Evolutionary conservation across 192 early-diverging fungal species (phyloP), one percentile per base, ranked within the genome.

Genomic region (Coemansia furcata): DNA sequence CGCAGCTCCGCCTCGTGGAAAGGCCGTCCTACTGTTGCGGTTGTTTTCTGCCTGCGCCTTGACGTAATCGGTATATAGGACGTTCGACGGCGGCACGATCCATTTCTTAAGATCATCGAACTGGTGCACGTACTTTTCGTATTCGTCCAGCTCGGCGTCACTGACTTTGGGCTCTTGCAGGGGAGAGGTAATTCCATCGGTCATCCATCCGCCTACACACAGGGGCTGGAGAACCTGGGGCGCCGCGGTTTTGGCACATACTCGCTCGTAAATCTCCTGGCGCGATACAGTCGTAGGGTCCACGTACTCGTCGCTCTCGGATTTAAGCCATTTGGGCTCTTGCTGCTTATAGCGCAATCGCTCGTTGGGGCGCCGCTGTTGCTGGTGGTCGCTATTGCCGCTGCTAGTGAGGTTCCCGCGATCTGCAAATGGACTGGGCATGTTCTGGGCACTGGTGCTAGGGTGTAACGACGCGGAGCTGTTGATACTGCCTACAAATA

Each of bases 401-500:
- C 50, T 52, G 50, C 50, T 23, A 40, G 29, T 14, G 47, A 5
- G 52, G 42, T 17, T 46, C 11, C 37, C 38, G 11, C 80, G 75
- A 42, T 82, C 74, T 10, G 68, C 55, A 60, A 82, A 82, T 2
- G 76, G 81, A 36, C 77, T 75, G 19, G 73, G 68, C 29, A 69
- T 69, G 40, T 73, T 72, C 19, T 73, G 71, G 21, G 63, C 42
- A 11, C 67, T 54, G 4, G 63, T 66, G 33, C 44, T 29, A 2
- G 76, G 64, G 23, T 74, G 77, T 44, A 78, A 59, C 4, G 73
- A 75, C 3, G 76, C 70, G 0, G 95, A 94, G 49, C 91, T 92
- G 72, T 93, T 94, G 82, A 99, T 96, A 58, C 88, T 92, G 58
- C 85, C 91, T 1, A 92, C 88, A 83, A 97, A 97, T 21, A 97